Evolutionary conservation across 352 stramenopile species (phyloP), one percentile per base, ranked within the genome.

Genomic region (Pythium utonaiense): DNA sequence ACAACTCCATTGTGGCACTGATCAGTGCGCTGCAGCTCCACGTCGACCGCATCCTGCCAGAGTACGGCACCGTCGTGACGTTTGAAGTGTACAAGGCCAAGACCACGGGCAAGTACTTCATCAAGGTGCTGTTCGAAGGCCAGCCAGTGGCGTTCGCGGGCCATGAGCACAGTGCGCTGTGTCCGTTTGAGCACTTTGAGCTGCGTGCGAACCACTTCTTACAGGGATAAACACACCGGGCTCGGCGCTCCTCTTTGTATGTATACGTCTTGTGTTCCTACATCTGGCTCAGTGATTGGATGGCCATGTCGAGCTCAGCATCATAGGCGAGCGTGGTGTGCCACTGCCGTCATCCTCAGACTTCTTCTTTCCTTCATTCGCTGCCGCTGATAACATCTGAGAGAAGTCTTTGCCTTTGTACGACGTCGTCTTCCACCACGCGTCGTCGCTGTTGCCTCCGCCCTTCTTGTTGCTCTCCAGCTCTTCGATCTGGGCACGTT

Each of bases 1-100:
- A 93, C 64, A 91, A 91, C 66, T 89, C 84, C 51, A 66, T 93
- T 14, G 80, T 93, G 24, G 81, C 81, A 40, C 63, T 91, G n/a
- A 66, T 86, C 21, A 77, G 75, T 31, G 84, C 84, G 55, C 66
- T 93, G 52, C 64, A 87, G 60, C 53, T 93, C 28, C 59, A 87
- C 31, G 56, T 80, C 45, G 68, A 75, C 24, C 66, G 64, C 16
- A 66, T 79, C 22, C 77, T 91, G 42, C 84, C 84, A 7, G 61
- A 69, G 17, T 92, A 92, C 61, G 84, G 84, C 17, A 77, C 73
- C 19, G 89, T 89, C 68, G 66, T 94, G 25, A 86, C 51, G 30
- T 89, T 94, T 41, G 84, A 94, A 67, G 51, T 92, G 42, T 86
- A 78, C 34, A 45, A 66, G 12, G 71, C 88, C 60, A 45, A 42